Evolutionary conservation across 108 stramenopile species (phyloP).

Genomic region (Epithemia pelagica): DNA sequence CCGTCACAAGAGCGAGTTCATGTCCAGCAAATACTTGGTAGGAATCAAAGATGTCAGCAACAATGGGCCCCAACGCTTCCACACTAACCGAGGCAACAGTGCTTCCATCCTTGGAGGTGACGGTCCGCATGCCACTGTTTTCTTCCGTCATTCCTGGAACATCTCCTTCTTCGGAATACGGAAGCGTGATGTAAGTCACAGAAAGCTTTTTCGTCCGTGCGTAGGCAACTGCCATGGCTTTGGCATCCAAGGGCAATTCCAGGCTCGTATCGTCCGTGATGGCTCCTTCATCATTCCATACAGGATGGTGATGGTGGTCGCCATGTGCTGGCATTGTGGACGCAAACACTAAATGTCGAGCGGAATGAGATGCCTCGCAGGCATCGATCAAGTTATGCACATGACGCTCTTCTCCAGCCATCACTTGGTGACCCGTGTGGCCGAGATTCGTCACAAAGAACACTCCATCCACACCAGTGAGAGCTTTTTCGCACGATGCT

Average conservation of each 20-base stretch:
- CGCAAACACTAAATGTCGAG: slow-evolving; percentile 43
- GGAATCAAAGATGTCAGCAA: slow-evolving; percentile 49
- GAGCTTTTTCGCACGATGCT: slow-evolving; percentile 27
- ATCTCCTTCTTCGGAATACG: slow-evolving; percentile 36
- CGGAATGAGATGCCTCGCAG: slow-evolving; percentile 30
- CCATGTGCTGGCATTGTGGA: slow-evolving; percentile 30
- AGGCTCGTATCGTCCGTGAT: neutral
- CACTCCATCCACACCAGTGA: slow-evolving; percentile 41
- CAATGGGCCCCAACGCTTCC: slow-evolving; percentile 53
- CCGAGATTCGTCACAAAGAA: slow-evolving; percentile 43
- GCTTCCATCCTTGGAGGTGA: slow-evolving; percentile 17
- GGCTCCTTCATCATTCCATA: slow-evolving; percentile 7
- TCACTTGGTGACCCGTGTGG: slow-evolving; percentile 1
- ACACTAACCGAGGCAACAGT: slow-evolving; percentile 46
- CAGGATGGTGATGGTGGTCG: neutral
- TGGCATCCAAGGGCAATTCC: slow-evolving; percentile 24
- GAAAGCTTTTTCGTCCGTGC: slow-evolving; percentile 45
- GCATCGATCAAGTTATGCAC: slow-evolving; percentile 55
- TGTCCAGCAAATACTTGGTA: slow-evolving; percentile 59
- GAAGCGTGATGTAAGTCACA: slow-evolving; percentile 50
- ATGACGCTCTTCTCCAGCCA: slow-evolving; percentile 29
- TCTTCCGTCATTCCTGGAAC: neutral
- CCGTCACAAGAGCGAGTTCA: slow-evolving; percentile 52
- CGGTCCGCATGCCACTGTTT: slow-evolving; percentile 3
- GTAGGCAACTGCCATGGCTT: slow-evolving; percentile 43